Percentiles rank a stretch among this genome's conserved stretches.
These are phyloP conservation scores for Podila epigama DNA, from an alignment of 192 early-diverging fungal species.

Conservation along the genomic window DNA sequence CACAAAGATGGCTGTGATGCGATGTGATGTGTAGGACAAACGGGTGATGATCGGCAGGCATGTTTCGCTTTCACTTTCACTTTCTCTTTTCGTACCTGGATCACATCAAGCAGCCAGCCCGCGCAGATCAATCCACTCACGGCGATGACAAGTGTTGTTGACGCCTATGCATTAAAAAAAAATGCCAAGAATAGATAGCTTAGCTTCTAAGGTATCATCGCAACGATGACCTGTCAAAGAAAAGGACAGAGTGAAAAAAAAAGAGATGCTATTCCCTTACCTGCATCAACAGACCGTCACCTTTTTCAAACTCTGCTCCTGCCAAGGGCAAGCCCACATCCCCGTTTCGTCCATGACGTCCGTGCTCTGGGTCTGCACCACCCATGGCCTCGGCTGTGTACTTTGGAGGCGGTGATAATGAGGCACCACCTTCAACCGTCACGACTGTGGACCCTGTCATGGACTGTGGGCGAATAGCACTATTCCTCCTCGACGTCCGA, in stretches of 20 bases:
- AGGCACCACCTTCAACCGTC: not conserved
- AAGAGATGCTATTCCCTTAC: constrained; percentile 9
- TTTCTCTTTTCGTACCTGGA: constrained; percentile 54
- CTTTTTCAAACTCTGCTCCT: constrained; percentile 1
- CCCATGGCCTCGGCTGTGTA: constrained; percentile 33
- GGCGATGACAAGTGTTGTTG: constrained; percentile 68
- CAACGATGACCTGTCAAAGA: not conserved
- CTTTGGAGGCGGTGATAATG: constrained; percentile 33
- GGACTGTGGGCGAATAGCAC: not conserved
- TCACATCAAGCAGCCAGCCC: constrained; percentile 72
- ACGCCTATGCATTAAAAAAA: constrained; percentile 17
- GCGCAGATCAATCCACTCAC: constrained; percentile 74
- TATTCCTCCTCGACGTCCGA: constrained; percentile 6
- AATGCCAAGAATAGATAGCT: not conserved
- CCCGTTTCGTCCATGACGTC: constrained; percentile 6
- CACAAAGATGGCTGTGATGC: not conserved
- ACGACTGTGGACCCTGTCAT: not conserved
- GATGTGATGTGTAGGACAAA: not conserved
- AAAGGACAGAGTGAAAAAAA: not conserved
- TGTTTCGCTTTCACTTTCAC: not conserved
- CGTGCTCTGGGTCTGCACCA: constrained; percentile 24
- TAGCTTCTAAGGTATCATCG: not conserved
- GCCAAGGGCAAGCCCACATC: constrained; percentile 9
- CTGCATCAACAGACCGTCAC: constrained; percentile 47
- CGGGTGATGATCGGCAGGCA: no score